Base-by-base conservation (phyloP, 2,329 filamentous ascomycete genomes). In the Cercospora berteroae region DNA sequence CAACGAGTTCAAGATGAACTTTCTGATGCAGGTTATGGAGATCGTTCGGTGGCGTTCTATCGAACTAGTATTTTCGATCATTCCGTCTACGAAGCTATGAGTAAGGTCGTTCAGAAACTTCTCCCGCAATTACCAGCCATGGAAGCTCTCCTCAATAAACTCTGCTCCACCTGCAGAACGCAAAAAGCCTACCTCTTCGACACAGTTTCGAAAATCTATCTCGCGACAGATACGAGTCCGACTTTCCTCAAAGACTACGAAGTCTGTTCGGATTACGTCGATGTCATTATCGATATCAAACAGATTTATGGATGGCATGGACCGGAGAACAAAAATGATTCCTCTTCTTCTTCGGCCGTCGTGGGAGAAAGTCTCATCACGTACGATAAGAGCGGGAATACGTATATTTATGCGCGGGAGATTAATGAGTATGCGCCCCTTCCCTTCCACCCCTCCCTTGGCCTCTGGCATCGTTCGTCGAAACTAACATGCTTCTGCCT, bases 171-270 rank as follows among this genome's bases (percentile, higher is more conserved):
- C 13, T 98, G 94, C 77, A 91, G 92, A 58, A 97, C 99, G 78
- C 94, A 98, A 78, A 99, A 99, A 81, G 94, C 94, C 3, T 99
- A 99, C 79, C 88, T 99, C 6, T 99, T 99, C 77, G 96, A 99
- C 77, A 94, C 98, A 8, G 87, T 96, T 73, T 96, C 92, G 81
- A 99, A 99, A 82, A 97, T 99, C 70, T 99, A 99, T 82, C 96
- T 99, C 73, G 95, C 95, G 0, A 97, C 94, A 5, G 95, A 99
- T 79, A 95, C 90, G 31, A 90, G 92, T 44, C 94, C 94, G 0
- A 92, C 94, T 33, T 94, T 98, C 76, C 95, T 97, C 85, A 91
- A 92, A 50, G 94, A 92, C 78, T 99, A 99, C 79, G 95, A 98
- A 81, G 96, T 98, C 76, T 99, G 95, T 82, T 96, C 93, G 60